phyloP scores from a whole-genome alignment of 139 green algal species.

The Tetradesmus lagerheimii region DNA sequence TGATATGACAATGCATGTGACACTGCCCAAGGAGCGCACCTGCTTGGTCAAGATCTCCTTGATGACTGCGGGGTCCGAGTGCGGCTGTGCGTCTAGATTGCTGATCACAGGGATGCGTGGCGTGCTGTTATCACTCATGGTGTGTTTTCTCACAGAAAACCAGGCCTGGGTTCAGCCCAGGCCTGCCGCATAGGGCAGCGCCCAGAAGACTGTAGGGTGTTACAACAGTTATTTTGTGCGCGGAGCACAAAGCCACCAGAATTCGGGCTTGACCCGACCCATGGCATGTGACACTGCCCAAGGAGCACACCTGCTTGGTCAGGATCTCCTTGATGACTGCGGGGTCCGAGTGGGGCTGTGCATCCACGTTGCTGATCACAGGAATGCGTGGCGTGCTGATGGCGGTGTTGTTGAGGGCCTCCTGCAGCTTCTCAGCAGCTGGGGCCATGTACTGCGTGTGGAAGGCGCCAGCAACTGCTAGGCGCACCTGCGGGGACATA shows the following conservation, averaged over 20 bases:
- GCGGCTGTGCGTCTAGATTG: conserved; percentile 97
- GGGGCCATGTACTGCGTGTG: conserved; percentile 97
- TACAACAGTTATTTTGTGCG: no score
- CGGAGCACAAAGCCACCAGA: no score
- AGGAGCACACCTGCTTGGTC: conserved; percentile 79
- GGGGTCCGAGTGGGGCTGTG: conserved; percentile 94
- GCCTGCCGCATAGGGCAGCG: no score
- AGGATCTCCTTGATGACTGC: conserved; percentile 94
- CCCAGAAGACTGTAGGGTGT: no score
- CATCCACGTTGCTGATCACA: conserved; percentile 99
- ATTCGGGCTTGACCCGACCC: no score
- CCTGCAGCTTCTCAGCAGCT: conserved; percentile 87
- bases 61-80: conserved; percentile 95
- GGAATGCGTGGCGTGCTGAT: conserved; percentile 92
- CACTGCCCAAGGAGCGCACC: background rate
- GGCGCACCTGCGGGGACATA: conserved; percentile 65
- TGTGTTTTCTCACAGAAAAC: no score
- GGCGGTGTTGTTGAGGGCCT: conserved; percentile 80
- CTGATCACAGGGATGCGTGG: conserved; percentile 97
- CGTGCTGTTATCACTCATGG: no score
- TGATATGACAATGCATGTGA: no score
- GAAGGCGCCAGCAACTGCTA: conserved; percentile 98
- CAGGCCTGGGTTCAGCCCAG: no score
- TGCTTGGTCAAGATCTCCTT: conserved; percentile 87
- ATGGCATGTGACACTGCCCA: no score